Conservation (phyloP, 331 rosid species). For the Malus hybrid region DNA sequence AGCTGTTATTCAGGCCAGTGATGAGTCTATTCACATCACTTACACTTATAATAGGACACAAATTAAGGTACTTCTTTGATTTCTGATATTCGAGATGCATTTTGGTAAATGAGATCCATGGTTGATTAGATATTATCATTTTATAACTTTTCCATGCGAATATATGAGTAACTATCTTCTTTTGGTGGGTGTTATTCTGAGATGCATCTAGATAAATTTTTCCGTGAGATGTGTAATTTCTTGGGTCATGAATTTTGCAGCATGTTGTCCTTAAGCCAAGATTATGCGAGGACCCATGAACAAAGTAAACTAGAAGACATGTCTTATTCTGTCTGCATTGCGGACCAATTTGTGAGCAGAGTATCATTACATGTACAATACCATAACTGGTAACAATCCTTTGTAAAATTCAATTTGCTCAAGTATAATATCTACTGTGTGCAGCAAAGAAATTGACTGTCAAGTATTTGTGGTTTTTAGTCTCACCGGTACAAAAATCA, state of each 20-base stretch:
- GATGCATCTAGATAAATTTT: neutral
- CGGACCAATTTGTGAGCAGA: neutral
- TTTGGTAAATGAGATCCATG: neutral
- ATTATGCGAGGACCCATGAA: constrained; percentile 26
- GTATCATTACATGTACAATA: neutral
- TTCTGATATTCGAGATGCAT: constrained; percentile 4
- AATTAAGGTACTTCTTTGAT: constrained; percentile 53
- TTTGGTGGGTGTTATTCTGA: neutral
- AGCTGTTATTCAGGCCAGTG: constrained; percentile 79
- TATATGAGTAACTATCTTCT: neutral
- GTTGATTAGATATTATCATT: neutral
- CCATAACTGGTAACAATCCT: neutral
- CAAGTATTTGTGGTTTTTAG: neutral
- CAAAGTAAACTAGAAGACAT: constrained; percentile 10
- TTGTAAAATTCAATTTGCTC: neutral
- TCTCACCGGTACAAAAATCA: neutral
- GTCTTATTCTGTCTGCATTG: constrained; percentile 11
- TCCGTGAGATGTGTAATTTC: neutral
- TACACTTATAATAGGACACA: constrained; percentile 81
- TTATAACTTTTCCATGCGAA: neutral
- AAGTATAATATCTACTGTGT: neutral
- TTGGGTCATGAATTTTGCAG: constrained; percentile 34
- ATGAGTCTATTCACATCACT: constrained; percentile 62
- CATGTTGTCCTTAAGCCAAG: constrained; percentile 56
- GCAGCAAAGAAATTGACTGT: neutral